Evolutionary conservation across 2,329 filamentous ascomycete species (phyloP), one percentile per base, ranked within the genome.

Genomic region (Stemphylium vesicarium): DNA sequence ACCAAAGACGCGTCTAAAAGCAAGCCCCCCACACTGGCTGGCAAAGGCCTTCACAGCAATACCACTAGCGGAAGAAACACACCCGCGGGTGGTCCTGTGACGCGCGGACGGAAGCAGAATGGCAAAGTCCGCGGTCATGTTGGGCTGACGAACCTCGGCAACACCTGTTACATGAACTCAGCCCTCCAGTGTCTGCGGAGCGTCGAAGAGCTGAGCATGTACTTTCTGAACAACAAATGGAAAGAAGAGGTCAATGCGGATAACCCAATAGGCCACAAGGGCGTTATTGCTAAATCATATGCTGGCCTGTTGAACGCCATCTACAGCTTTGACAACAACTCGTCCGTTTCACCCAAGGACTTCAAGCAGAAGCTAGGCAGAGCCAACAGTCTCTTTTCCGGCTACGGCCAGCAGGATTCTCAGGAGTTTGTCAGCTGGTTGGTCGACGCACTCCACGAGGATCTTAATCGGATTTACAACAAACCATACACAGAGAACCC

Each of bases 121-220:
- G 90, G 90, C 9, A 86, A 87, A 58, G 85, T 86, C 11, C 77
- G 87, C 31, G 95, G 95, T 29, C 89, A 88, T 36, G 90, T 93
- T 37, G 95, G 95, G 31, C 80, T 99, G 47, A 87, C 85, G 60
- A 99, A 99, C 70, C 80, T 99, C 12, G 95, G 95, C 43, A 99
- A 99, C 70, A 98, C 95, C 0, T 99, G 95, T 77, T 99, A 99
- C 78, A 97, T 98, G 93, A 98, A 98, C 76, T 96, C 94, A 18
- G 95, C 95, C 9, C 81, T 98, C 50, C 95, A 99, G 73, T 99
- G 95, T 73, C 86, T 99, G 46, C 88, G 94, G 45, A 96, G 91
- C 65, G 92, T 97, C 0, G 91, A 96, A 71, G 95, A 99, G 75
- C 79, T 99, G 60, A 94, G 92, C 4, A 88, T 92, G 68, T 99